Percentiles rank a stretch among this genome's conserved stretches.
These are phyloP conservation scores for Fusarium cicatricum DNA, from an alignment of 2,329 filamentous ascomycete species.

Conservation along the genomic window DNA sequence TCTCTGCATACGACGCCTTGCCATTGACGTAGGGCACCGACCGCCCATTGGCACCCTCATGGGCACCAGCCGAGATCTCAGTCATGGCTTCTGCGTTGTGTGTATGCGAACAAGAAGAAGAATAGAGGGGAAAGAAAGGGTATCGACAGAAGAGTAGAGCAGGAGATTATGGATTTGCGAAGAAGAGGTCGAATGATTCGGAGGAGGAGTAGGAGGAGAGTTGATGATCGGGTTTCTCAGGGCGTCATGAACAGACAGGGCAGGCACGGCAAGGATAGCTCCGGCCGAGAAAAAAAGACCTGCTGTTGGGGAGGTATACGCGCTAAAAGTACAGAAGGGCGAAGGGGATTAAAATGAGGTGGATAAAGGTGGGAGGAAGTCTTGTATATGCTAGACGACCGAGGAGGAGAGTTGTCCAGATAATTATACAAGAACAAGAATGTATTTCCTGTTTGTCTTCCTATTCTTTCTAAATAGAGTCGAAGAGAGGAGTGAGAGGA, in stretches of 20 bases:
- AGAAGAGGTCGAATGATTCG: conserved; percentile 19
- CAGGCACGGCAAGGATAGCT: conserved; percentile 40
- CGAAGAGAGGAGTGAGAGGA: not conserved
- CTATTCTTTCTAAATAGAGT: conserved; percentile 2
- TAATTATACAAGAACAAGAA: conserved; percentile 30
- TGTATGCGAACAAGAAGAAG: conserved; percentile 37
- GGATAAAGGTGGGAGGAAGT: conserved; percentile 23
- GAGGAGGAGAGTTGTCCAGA: conserved; percentile 16
- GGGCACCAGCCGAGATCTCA: conserved; percentile 52
- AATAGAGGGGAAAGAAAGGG: conserved; percentile 1
- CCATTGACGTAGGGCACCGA: conserved; percentile 64
- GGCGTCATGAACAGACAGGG: conserved; percentile 41
- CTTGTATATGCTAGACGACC: conserved; percentile 20
- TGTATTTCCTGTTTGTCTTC: conserved; percentile 24
- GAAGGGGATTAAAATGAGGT: conserved; percentile 34
- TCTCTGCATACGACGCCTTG: conserved; percentile 76
- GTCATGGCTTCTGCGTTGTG: conserved; percentile 54
- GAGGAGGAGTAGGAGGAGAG: conserved; percentile 19
- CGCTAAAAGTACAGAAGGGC: conserved; percentile 43
- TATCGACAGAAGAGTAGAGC: conserved; percentile 3
- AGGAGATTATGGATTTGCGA: conserved; percentile 28
- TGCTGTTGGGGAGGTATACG: conserved; percentile 38
- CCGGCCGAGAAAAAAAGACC: conserved; percentile 37
- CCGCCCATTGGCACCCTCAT: conserved; percentile 55
- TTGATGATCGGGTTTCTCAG: conserved; percentile 34